These are phyloP conservation scores for Phylloporus sp. DNA, from an alignment of 768 basidiomycete species.

Conservation along the genomic window DNA sequence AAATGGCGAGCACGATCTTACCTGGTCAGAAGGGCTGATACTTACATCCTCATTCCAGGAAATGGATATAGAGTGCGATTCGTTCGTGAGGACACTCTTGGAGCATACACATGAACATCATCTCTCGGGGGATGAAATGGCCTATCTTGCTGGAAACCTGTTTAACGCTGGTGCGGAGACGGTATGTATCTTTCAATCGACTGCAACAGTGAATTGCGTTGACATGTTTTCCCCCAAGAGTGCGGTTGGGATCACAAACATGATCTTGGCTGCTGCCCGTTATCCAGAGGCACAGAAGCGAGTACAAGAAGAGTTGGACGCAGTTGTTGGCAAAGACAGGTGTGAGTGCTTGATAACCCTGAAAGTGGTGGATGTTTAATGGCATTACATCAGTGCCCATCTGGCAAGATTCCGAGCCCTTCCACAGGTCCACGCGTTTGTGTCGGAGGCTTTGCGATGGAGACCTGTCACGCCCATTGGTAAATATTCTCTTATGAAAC, in stretches of 20 bases:
- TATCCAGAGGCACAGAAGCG: slow-evolving; percentile 46
- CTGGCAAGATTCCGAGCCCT: slow-evolving; percentile 32
- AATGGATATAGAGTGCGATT: slow-evolving; percentile 1
- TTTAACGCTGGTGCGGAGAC: slow-evolving; percentile 60
- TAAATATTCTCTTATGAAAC: neutral
- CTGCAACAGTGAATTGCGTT: neutral
- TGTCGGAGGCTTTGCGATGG: slow-evolving; percentile 36
- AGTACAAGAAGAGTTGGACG: slow-evolving; percentile 53
- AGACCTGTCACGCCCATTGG: slow-evolving; percentile 28
- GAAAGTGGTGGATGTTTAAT: neutral
- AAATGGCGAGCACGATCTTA: slow-evolving; percentile 33
- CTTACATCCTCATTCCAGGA: slow-evolving; percentile 3
- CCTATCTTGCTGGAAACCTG: slow-evolving; percentile 55
- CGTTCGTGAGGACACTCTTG: slow-evolving; percentile 51
- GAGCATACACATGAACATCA: slow-evolving; percentile 44
- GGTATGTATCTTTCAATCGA: slow-evolving; percentile 9
- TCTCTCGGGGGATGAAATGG: slow-evolving; percentile 48
- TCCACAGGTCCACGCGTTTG: slow-evolving; percentile 34
- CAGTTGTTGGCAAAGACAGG: slow-evolving; percentile 40
- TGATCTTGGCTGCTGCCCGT: slow-evolving; percentile 50
- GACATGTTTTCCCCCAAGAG: slow-evolving; percentile 27
- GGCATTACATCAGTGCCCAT: slow-evolving; percentile 28
- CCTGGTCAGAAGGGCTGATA: neutral
- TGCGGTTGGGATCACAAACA: slow-evolving; percentile 46
- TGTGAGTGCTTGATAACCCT: slow-evolving; percentile 4